Conservation (phyloP, 257 asterid genomes). For the Fraxinus anomala region DNA sequence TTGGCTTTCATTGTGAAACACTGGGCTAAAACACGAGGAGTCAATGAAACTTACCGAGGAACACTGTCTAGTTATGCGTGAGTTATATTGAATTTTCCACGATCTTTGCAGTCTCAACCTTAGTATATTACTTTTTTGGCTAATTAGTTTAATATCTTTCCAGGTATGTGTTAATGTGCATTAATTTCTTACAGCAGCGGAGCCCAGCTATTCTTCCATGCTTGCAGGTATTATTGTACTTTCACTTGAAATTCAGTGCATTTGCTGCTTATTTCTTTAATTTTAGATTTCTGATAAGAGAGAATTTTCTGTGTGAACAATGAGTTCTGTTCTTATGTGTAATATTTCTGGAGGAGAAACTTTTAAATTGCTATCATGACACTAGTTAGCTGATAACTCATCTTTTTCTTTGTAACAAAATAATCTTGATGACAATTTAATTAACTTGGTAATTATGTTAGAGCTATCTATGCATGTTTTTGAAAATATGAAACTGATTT, state of each 20-base stretch:
- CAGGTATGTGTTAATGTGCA: constrained; percentile 99
- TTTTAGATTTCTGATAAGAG: neutral
- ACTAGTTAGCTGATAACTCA: neutral
- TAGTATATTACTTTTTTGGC: constrained; percentile 1
- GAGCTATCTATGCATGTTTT: neutral
- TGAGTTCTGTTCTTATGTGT: neutral
- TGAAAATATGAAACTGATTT: constrained; percentile 2
- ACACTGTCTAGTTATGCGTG: constrained; percentile 98
- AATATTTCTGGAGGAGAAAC: neutral
- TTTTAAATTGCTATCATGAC: neutral
- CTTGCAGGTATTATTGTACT: constrained; percentile 65
- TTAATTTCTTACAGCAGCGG: constrained; percentile 91
- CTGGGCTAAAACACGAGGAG: constrained; percentile 96
- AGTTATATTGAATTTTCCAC: constrained; percentile 35
- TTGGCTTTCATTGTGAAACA: constrained; percentile 92
- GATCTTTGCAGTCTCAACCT: constrained; percentile 18
- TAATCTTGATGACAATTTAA: neutral
- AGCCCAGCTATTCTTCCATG: constrained; percentile 95
- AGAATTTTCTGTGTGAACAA: neutral
- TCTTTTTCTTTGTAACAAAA: neutral
- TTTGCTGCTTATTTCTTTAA: neutral
- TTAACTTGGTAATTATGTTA: neutral
- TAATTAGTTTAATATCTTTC: constrained; percentile 32
- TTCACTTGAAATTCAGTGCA: constrained; percentile 10
- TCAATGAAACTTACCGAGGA: constrained; percentile 88